Conservation (phyloP, 1,284 basidiomycete genomes). For the Schizophyllum commune region DNA sequence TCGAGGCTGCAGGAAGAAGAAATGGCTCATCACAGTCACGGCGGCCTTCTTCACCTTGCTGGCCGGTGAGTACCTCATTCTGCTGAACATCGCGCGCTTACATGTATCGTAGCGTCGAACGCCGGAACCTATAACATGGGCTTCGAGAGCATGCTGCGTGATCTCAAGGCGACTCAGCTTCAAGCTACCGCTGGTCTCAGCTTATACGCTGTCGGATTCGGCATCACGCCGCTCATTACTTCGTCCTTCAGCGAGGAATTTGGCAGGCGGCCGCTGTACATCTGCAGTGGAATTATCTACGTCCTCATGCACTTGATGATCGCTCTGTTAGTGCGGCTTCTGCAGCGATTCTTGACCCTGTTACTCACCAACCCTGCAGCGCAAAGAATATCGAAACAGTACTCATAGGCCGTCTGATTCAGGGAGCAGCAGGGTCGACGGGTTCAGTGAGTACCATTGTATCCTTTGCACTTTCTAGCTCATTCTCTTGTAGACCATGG, state of each 20-base stretch:
- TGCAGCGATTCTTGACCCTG: not conserved
- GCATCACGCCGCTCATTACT: constrained; percentile 59
- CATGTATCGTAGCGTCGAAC: constrained; percentile 35
- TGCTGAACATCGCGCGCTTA: not conserved
- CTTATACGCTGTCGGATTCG: constrained; percentile 64
- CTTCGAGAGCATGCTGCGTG: constrained; percentile 54
- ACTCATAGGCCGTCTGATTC: constrained; percentile 58
- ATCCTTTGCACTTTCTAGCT: not conserved
- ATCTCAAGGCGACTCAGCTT: constrained; percentile 50
- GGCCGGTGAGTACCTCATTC: not conserved
- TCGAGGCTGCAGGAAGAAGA: not conserved
- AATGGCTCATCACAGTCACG: not conserved
- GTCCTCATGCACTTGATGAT: constrained; percentile 54
- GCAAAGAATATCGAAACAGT: constrained; percentile 65
- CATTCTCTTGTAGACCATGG: constrained; percentile 17
- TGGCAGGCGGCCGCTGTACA: constrained; percentile 63
- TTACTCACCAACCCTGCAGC: constrained; percentile 22
- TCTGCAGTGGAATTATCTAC: constrained; percentile 49
- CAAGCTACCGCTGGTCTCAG: constrained; percentile 55
- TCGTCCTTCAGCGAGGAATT: constrained; percentile 77
- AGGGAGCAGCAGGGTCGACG: constrained; percentile 61
- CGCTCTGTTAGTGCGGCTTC: constrained; percentile 42
- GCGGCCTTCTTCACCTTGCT: not conserved
- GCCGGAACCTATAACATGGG: constrained; percentile 52
- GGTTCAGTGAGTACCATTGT: not conserved